Base-by-base conservation (phyloP, 257 asterid species). In the Paulownia fortunei region DNA sequence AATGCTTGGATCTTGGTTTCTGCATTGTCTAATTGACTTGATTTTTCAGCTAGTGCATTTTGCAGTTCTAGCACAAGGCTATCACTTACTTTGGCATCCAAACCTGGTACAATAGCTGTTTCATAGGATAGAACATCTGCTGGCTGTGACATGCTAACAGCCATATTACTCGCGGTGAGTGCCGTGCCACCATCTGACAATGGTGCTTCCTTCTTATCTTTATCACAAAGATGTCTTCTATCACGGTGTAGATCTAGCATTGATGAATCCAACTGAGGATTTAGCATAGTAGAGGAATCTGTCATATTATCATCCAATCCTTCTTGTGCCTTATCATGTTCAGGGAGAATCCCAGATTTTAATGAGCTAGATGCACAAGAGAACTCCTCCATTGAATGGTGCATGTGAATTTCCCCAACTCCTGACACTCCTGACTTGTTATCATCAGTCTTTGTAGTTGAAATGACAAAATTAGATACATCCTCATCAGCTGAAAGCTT, bases 211-310 rank as follows among this genome's bases (percentile, higher is more conserved):
- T 87, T 91, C 79, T 81, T 83, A 49, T 84, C 91, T 81, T 88
- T 87, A 79, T 86, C 90, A 41, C 68, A 78, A 47, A 72, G 46
- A 63, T 77, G 86, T 37, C 82, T 94, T 78, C 88, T 94, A 36
- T 89, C 97, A 32, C 85, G 89, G 71, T 89, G 86, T 69, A 87
- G 86, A 80, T 94, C 98, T 16, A 84, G 74, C 98, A 94, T 92
- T 61, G 97, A 94, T 36, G 98, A 92, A 86, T 94, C 99, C 89
- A 94, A 74, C 72, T 84, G 94, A 55, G 86, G 91, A 69, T 82
- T 90, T 26, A 85, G 62, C 84, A 83, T 82, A 51, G 85, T 82
- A 39, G 97, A 90, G 60, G 97, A 95, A 87, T 92, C 99, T 3
- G 88, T 65, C 99, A 92, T 96, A 82, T 86, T 88, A 70, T 95